These are phyloP conservation scores for Brachypodium distachyon DNA, from an alignment of 202 grass and related monocot species.

Conservation along the genomic window DNA sequence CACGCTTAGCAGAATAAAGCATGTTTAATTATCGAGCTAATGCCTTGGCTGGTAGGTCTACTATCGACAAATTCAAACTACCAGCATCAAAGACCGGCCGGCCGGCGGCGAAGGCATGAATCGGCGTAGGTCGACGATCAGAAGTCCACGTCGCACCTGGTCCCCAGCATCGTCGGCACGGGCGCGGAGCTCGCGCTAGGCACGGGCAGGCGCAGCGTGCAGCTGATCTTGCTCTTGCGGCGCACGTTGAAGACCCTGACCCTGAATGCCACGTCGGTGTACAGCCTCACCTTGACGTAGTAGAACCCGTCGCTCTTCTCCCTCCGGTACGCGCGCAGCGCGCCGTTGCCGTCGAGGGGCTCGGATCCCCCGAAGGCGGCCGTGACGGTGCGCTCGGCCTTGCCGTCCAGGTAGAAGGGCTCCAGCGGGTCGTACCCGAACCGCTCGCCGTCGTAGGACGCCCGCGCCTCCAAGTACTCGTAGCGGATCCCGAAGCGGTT, in stretches of 20 bases:
- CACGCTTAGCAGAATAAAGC: neutral
- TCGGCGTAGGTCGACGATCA: neutral
- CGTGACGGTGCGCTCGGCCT: slow-evolving; percentile 26
- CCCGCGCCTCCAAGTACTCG: slow-evolving; percentile 33
- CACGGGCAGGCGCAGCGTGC: slow-evolving; percentile 45
- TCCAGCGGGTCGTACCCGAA: slow-evolving; percentile 32
- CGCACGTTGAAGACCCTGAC: slow-evolving; percentile 29
- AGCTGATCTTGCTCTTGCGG: slow-evolving; percentile 36
- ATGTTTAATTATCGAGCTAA: neutral
- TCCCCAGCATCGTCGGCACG: neutral
- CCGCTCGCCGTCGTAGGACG: slow-evolving; percentile 44
- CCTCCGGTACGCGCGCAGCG: slow-evolving; percentile 18
- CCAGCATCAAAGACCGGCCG: neutral
- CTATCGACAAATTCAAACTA: neutral
- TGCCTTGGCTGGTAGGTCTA: neutral
- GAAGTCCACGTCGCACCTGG: slow-evolving; percentile 40
- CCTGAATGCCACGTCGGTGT: slow-evolving; percentile 33
- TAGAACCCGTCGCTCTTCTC: slow-evolving; percentile 51
- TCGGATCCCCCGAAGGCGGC: slow-evolving; percentile 15
- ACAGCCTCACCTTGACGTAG: slow-evolving; percentile 37
- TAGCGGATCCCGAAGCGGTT: slow-evolving; percentile 52
- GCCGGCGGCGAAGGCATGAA: neutral
- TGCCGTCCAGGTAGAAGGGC: slow-evolving; percentile 37
- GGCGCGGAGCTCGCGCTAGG: neutral
- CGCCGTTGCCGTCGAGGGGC: neutral